Evolutionary conservation across 2,329 filamentous ascomycete genomes (phyloP), one percentile per base, ranked within the genome.

Genomic region (Aspergillus alliaceus): DNA sequence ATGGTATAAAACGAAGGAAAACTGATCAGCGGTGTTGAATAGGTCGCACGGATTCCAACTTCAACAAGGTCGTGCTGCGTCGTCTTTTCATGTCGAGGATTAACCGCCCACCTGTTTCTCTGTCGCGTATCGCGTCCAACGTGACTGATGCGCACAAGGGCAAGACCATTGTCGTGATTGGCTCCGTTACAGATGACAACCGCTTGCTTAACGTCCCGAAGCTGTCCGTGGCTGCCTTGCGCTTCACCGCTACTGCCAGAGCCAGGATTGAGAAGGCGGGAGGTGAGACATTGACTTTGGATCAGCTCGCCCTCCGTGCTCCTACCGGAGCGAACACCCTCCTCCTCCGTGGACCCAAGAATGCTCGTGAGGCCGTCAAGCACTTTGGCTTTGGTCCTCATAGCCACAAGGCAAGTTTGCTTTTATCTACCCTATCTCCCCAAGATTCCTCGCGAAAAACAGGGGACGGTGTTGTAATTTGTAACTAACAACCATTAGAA

Each of bases 381-480:
- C 96, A 99, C 85, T 99, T 99, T 78, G 95, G 96, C 78, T 90
- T 99, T 73, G 96, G 95, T 69, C 95, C 95, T 68, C 95, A 99
- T 88, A 93, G 88, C 81, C 84, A 96, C 89, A 99, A 98, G 90
- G 90, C 91, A 79, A 68, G 84, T 76, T 8, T 4, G 12, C 40
- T 37, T 27, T 22, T 14, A 25, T 39, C 2, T 20, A 18, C n/a
- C n/a, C 18, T 5, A 2, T 27, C 1, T 3, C 3, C 20, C 22
- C 5, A 29, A 5, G 6, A 15, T 15, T 34, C 31, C 32, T 14
- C 12, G 4, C 6, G 9, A 35, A 35, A 12, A 25, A 6, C 8
- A 27, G 22, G 8, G 11, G 11, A 4, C 4, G 18, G 12, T 15
- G 1, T 6, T 3, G 12, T 9, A 14, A 8, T 24, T 35, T 4